Base-by-base conservation (phyloP, 1,284 basidiomycete species). In the Irpex sp. region DNA sequence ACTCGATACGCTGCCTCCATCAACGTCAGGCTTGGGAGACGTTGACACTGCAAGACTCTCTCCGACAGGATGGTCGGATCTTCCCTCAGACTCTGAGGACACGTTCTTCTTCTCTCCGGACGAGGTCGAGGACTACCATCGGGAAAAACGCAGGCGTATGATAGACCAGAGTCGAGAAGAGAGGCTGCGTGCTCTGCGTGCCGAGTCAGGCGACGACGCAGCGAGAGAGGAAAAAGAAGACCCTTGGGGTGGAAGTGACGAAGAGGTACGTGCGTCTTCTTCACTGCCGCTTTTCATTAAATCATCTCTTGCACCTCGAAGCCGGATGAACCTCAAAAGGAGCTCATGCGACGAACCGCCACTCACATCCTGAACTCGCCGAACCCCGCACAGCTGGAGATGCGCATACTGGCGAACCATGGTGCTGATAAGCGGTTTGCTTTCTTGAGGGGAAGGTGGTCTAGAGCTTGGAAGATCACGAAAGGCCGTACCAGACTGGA, bases 341-440 rank as follows among this genome's bases (percentile, higher is more conserved):
- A 83, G 7, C 79, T 95, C 31, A 94, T 96, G 87, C 76, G 78
- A 7, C 85, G 89, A 64, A 95, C 94, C 0, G 92, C 92, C 0
- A 69, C 71, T 5, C 88, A 92, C 65, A 72, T 95, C 13, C 71
- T 82, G 9, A 76, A 81, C 3, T 90, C 93, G 0, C 85, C 87
- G 3, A 93, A 95, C 68, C 82, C 90, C 4, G 83, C 86, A 0
- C 84, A 92, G 65, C 80, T 95, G 13, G 92, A 94, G 74, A 88
- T 93, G 82, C 85, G 92, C n/a, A 95, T 96, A 64, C 77, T 95
- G 4, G 88, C 93, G 4, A 93, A 95, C 68, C 86, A 95, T 68
- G 88, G 91, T 0, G 77, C 72, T 66, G 93, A 87, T 71, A 78
- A 70, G 68, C 80, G 84, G 1, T 95, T 96, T 70, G 84, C 88